Evolutionary conservation across 2,329 filamentous ascomycete genomes (phyloP).

Genomic region (Fusarium sp.): DNA sequence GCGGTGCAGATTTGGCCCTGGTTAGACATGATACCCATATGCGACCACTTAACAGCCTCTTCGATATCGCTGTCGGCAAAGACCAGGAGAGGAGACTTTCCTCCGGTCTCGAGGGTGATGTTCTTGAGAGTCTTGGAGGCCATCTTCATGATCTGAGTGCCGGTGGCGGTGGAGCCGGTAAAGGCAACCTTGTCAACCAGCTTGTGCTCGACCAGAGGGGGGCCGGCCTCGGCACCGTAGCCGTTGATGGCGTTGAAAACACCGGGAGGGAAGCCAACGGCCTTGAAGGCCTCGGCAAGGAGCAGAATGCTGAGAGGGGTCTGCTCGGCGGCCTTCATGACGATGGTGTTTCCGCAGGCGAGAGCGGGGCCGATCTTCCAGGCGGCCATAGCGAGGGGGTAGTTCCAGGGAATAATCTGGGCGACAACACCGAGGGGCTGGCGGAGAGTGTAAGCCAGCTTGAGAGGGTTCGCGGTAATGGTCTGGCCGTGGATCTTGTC

Average conservation of each 20-base stretch:
- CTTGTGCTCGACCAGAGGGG: conserved; percentile 67
- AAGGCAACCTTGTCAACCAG: conserved; percentile 81
- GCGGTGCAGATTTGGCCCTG: conserved; percentile 76
- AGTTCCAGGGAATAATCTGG: conserved; percentile 90
- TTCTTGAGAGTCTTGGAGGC: conserved; percentile 70
- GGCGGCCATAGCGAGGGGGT: conserved; percentile 79
- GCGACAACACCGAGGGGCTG: conserved; percentile 74
- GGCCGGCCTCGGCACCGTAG: conserved; percentile 80
- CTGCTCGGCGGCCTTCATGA: conserved; percentile 80
- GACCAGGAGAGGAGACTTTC: conserved; percentile 82
- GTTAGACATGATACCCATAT: conserved; percentile 73
- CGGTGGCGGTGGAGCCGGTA: conserved; percentile 78
- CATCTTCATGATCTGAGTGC: conserved; percentile 80
- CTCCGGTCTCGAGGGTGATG: conserved; percentile 75
- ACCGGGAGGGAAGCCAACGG: conserved; percentile 80
- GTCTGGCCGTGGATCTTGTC: conserved; percentile 89
- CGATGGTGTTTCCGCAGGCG: conserved; percentile 76
- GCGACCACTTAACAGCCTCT: conserved; percentile 79
- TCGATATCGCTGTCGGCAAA: conserved; percentile 81
- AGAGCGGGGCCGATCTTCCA: conserved; percentile 85
- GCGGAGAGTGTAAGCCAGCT: conserved; percentile 80
- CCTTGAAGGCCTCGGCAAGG: conserved; percentile 72
- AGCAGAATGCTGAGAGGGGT: conserved; percentile 77
- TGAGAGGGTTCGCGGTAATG: conserved; percentile 77
- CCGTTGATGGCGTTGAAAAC: conserved; percentile 81